Evolutionary conservation across 306 rosid species (phyloP).

Genomic region (Quercus engelmannii): DNA sequence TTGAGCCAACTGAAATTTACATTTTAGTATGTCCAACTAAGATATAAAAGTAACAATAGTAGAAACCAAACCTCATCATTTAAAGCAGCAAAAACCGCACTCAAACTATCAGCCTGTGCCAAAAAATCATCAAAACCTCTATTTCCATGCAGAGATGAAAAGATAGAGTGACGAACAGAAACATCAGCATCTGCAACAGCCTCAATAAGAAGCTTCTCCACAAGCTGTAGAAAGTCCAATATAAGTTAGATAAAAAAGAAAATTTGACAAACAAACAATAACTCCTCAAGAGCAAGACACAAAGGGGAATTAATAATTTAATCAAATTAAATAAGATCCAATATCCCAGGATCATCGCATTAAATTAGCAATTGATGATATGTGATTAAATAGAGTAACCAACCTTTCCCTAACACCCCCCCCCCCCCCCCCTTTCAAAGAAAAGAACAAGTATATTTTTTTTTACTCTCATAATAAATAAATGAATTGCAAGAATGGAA

Average conservation of each 20-base stretch:
- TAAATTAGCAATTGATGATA: background rate
- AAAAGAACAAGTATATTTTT: too few species aligned
- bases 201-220: slow-evolving; percentile 92
- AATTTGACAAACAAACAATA: background rate
- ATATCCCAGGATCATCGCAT: background rate
- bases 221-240: slow-evolving; percentile 61
- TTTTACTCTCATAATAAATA: too few species aligned
- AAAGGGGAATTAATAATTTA: background rate
- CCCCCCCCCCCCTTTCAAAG: background rate
- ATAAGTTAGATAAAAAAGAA: slow-evolving; percentile 29
- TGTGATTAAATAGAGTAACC: slow-evolving; percentile 1
- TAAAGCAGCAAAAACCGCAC: slow-evolving; percentile 90
- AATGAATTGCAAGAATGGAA: too few species aligned
- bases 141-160: slow-evolving; percentile 80
- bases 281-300: background rate
- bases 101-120: slow-evolving; percentile 92
- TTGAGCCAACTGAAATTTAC: background rate
- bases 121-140: slow-evolving; percentile 93
- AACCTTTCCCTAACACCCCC: background rate
- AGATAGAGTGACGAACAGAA: slow-evolving; percentile 88
- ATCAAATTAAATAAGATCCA: background rate
- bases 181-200: slow-evolving; percentile 99
- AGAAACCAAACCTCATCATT: slow-evolving; percentile 76
- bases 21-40: background rate
- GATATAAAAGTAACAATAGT: background rate